These are phyloP conservation scores for Candida hungchunana DNA, from an alignment of 805 yeast species.

Conservation along the genomic window DNA sequence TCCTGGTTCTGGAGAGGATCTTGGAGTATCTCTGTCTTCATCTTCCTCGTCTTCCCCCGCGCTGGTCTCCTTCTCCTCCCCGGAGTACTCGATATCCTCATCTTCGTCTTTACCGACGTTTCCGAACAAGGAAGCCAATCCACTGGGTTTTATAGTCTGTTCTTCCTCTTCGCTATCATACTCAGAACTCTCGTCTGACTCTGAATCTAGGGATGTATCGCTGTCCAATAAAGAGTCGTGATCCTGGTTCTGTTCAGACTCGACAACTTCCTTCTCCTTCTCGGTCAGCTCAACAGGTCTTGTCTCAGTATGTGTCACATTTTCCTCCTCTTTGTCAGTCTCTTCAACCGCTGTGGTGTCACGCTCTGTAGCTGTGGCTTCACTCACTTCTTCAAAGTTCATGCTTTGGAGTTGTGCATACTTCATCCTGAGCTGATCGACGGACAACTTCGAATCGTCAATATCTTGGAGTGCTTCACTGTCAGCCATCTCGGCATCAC, in stretches of 20 bases:
- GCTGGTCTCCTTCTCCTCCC: constrained; percentile 20
- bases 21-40: constrained; percentile 28
- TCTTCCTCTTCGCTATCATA: constrained; percentile 22
- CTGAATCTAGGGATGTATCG: constrained; percentile 32
- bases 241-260: constrained; percentile 24
- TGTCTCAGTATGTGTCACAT: constrained; percentile 20
- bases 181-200: constrained; percentile 24
- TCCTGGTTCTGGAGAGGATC: constrained; percentile 33
- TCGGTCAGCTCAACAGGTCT: constrained; percentile 20
- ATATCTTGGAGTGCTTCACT: constrained; percentile 12
- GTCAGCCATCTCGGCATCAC: constrained; percentile 18
- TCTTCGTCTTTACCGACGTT: constrained; percentile 24
- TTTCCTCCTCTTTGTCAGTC: constrained; percentile 19
- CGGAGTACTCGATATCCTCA: constrained; percentile 34
- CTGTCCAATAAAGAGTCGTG: constrained; percentile 20
- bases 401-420: constrained; percentile 24
- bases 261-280: constrained; percentile 24
- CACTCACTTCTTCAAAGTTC: constrained; percentile 27
- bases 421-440: constrained; percentile 26
- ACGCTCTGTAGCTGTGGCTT: constrained; percentile 19
- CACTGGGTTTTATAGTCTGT: constrained; percentile 13
- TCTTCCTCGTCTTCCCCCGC: constrained; percentile 16
- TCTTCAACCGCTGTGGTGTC: constrained; percentile 20
- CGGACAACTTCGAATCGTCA: constrained; percentile 28
- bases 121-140: constrained; percentile 36